A percentile compares a stretch with the other conserved stretches of the same genome.
Evolutionary conservation across 1,284 basidiomycete genomes (phyloP).

Genomic region (Vanrija humicola): DNA sequence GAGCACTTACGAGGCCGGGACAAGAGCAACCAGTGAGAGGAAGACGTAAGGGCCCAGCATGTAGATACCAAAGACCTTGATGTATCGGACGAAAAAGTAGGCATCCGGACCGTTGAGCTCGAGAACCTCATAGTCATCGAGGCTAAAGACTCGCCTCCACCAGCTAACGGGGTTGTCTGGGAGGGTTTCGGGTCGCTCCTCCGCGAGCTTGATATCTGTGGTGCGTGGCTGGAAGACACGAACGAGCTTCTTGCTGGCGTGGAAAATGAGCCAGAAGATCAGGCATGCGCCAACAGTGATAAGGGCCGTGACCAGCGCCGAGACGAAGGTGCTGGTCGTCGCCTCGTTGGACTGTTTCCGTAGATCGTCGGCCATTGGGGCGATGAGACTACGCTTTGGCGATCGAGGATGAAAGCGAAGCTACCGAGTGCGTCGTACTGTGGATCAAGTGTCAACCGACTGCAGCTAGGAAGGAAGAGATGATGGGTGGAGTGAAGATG

Average conservation of each 20-base stretch:
- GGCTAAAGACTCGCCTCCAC: conserved; percentile 38
- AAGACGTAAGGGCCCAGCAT: conserved; percentile 74
- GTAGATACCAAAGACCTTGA: conserved; percentile 54
- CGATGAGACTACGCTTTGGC: neutral
- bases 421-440: too few relatives aligned
- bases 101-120: conserved; percentile 83
- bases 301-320: conserved; percentile 43
- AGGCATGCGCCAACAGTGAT: conserved; percentile 39
- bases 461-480: too few relatives aligned
- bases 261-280: conserved; percentile 36
- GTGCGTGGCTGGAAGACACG: conserved; percentile 43
- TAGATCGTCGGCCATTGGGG: neutral
- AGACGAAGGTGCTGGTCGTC: conserved; percentile 39
- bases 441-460: too few relatives aligned
- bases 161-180: conserved; percentile 28
- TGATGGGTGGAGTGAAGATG: too few relatives aligned
- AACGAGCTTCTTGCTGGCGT: conserved; percentile 27
- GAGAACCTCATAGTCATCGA: conserved; percentile 37
- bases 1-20: conserved; percentile 39
- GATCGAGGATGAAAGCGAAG: neutral
- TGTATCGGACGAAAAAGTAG: conserved; percentile 83
- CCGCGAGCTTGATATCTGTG: conserved; percentile 28
- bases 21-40: conserved; percentile 52
- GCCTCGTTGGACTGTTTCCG: neutral
- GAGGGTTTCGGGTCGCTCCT: conserved; percentile 25